Evolutionary conservation across 441 rosid species (phyloP).

Genomic region (Aleurites moluccanus): DNA sequence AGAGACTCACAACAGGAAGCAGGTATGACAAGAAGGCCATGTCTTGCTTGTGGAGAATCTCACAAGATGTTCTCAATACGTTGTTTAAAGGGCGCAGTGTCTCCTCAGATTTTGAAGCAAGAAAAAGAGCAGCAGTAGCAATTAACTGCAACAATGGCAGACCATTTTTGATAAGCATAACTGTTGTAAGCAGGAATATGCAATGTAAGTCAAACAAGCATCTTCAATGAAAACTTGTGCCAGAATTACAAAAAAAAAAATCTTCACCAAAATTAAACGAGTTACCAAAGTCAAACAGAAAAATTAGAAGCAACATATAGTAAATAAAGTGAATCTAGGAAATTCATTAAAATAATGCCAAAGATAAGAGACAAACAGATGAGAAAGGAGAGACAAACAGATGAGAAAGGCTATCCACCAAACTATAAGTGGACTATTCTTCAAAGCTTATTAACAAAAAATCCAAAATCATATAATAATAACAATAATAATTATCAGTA

Average conservation of each 20-base stretch:
- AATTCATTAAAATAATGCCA: background rate
- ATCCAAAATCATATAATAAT: background rate
- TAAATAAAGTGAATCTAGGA: background rate
- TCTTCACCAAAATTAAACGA: background rate
- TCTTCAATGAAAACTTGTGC: background rate
- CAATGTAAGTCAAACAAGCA: background rate
- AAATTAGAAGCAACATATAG: background rate
- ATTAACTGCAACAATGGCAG: slow-evolving; percentile 52
- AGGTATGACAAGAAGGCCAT: slow-evolving; percentile 53
- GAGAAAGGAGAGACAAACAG: slow-evolving; percentile 1
- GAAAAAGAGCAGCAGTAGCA: slow-evolving; percentile 78
- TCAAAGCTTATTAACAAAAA: background rate
- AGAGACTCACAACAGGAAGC: slow-evolving; percentile 62
- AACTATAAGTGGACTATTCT: too few species aligned
- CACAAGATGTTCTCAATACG: slow-evolving; percentile 56
- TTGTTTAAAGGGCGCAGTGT: slow-evolving; percentile 67
- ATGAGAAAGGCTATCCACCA: background rate
- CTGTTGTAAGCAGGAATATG: background rate
- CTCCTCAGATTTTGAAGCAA: slow-evolving; percentile 82
- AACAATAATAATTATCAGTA: background rate
- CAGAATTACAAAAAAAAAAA: background rate
- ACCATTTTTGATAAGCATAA: slow-evolving; percentile 6
- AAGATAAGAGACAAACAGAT: background rate
- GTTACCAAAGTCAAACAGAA: background rate
- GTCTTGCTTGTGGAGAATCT: slow-evolving; percentile 69